Conservation (phyloP, 179 eudicot species). For the Beta corolliflora region DNA sequence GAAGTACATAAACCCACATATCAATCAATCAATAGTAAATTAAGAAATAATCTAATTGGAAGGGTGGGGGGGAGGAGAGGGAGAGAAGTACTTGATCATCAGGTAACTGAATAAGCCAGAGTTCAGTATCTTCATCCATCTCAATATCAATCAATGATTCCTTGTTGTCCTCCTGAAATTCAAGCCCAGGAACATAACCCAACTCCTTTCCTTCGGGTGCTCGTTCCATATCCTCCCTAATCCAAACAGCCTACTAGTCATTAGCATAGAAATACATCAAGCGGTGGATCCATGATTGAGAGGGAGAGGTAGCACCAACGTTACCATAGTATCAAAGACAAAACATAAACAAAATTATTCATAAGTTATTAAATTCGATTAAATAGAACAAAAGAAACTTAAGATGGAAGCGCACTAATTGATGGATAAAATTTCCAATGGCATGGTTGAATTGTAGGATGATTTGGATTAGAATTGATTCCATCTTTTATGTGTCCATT, state of each 20-base stretch:
- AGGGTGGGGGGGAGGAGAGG: not conserved
- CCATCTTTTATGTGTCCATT: no score
- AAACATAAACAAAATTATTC: no score
- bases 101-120: conserved; percentile 82
- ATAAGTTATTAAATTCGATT: no score
- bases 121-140: conserved; percentile 49
- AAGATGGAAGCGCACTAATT: no score
- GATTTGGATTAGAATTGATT: no score
- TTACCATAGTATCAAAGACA: no score
- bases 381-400: no score
- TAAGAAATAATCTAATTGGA: not conserved
- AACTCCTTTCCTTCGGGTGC: not conserved
- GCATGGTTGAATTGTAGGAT: no score
- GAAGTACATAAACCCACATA: not conserved
- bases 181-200: conserved; percentile 37
- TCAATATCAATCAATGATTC: conserved; percentile 58
- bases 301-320: no score
- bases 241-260: not conserved
- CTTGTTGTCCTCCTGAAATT: conserved; percentile 46
- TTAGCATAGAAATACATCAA: no score
- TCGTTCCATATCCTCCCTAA: not conserved
- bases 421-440: no score
- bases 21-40: not conserved
- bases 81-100: conserved; percentile 45
- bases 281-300: no score